phyloP scores from a whole-genome alignment of 352 stramenopile genomes.

The Lagenidium sp. region DNA sequence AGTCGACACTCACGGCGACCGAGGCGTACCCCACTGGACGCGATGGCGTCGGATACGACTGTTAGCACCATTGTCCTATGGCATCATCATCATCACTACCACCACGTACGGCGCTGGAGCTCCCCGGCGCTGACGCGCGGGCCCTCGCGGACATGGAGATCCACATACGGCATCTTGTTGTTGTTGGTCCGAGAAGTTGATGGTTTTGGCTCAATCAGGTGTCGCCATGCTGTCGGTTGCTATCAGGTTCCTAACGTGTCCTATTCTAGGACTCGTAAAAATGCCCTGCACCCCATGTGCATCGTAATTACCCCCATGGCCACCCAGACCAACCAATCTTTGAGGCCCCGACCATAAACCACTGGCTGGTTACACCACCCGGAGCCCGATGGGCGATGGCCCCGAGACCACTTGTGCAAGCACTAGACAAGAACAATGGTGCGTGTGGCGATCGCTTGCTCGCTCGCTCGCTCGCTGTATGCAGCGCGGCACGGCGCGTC shows the following conservation, averaged over 20 bases:
- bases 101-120: constrained; percentile 46
- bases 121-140: constrained; percentile 40
- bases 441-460: no score
- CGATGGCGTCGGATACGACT: no score
- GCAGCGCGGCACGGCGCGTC: no score
- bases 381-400: neutral
- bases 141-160: constrained; percentile 60
- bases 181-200: neutral
- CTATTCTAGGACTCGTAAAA: no score
- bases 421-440: constrained; percentile 22
- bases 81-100: no score
- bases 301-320: constrained; percentile 3
- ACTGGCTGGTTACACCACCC: neutral
- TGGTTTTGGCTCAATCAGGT: neutral
- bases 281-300: neutral
- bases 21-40: constrained; percentile 52
- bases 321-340: constrained; percentile 14
- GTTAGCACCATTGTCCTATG: no score
- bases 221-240: neutral
- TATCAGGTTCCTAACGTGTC: no score
- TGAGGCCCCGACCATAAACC: neutral
- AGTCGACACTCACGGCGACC: constrained; percentile 57
- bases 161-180: constrained; percentile 43
- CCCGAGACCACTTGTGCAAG: constrained; percentile 15
- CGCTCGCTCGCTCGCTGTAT: no score